Percentiles rank a stretch among this genome's conserved stretches.
These are phyloP conservation scores for Acanthamoeba lenticulata DNA, from an alignment of 208 protist species.

Conservation along the genomic window DNA sequence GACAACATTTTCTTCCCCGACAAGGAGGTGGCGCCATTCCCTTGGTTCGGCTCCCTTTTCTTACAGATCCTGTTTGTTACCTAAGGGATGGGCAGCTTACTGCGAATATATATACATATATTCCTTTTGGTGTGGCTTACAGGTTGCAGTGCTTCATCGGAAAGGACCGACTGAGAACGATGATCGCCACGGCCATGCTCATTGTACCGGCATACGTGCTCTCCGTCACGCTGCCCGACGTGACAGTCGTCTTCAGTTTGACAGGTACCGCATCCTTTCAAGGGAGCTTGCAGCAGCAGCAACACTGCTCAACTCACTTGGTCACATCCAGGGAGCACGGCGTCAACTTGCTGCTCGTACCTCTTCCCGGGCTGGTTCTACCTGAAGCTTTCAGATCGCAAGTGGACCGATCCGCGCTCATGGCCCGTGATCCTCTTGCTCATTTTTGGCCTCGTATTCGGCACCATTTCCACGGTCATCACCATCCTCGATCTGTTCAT, in stretches of 20 bases:
- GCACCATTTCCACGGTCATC: not conserved
- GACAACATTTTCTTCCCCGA: conserved; percentile 16
- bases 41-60: not conserved
- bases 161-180: conserved; percentile 9
- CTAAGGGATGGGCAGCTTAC: not conserved
- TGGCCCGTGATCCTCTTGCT: not conserved
- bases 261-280: not conserved
- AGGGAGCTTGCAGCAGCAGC: not conserved
- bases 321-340: not conserved
- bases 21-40: not conserved
- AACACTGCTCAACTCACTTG: not conserved
- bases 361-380: conserved; percentile 27
- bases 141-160: conserved; percentile 7
- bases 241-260: conserved; percentile 5
- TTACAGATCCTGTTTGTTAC: too few relatives aligned
- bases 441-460: not conserved
- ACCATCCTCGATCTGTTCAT: conserved; percentile 3
- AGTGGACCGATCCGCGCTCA: not conserved
- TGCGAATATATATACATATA: not conserved
- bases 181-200: conserved; percentile 34
- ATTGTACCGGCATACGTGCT: not conserved
- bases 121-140: not conserved
- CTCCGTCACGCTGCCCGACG: not conserved
- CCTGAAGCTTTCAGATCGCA: not conserved
- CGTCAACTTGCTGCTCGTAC: not conserved